Evolutionary conservation across 179 eudicot genomes (phyloP).

Genomic region (Silene coronaria): DNA sequence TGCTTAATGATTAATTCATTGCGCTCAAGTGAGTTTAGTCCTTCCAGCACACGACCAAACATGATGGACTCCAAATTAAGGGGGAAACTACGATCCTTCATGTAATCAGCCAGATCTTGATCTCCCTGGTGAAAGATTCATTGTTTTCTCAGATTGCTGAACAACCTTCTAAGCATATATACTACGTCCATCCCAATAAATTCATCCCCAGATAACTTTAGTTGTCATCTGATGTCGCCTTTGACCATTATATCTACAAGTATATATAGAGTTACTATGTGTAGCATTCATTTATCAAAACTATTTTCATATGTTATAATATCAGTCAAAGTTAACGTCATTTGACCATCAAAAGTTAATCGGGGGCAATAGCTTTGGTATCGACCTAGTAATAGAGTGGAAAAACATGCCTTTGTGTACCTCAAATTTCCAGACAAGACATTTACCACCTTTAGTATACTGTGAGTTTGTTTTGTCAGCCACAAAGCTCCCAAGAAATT

Average conservation of each 20-base stretch:
- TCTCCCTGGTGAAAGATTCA: slow-evolving; percentile 55
- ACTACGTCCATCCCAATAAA: background rate
- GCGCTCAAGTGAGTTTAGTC: slow-evolving; percentile 56
- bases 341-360: background rate
- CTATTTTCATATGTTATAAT: too few relatives aligned
- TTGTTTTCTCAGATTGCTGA: background rate
- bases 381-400: background rate
- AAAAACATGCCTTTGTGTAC: slow-evolving; percentile 29
- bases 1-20: slow-evolving; percentile 84
- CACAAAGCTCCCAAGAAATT: slow-evolving; percentile 86
- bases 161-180: background rate
- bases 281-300: background rate
- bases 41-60: slow-evolving; percentile 83
- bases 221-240: too few relatives aligned
- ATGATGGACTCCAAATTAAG: slow-evolving; percentile 67
- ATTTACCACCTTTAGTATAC: slow-evolving; percentile 73
- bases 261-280: background rate
- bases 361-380: background rate
- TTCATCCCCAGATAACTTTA: background rate
- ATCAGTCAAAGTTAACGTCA: background rate
- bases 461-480: slow-evolving; percentile 71
- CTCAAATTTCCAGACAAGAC: slow-evolving; percentile 99
- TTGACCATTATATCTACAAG: background rate
- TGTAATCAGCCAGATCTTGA: slow-evolving; percentile 80
- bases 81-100: slow-evolving; percentile 78